A percentile compares a stretch with the other conserved stretches of the same genome.
These are phyloP conservation scores for Bolboschoenus planiculmis DNA, from an alignment of 176 grass and related monocot genomes.

Conservation along the genomic window DNA sequence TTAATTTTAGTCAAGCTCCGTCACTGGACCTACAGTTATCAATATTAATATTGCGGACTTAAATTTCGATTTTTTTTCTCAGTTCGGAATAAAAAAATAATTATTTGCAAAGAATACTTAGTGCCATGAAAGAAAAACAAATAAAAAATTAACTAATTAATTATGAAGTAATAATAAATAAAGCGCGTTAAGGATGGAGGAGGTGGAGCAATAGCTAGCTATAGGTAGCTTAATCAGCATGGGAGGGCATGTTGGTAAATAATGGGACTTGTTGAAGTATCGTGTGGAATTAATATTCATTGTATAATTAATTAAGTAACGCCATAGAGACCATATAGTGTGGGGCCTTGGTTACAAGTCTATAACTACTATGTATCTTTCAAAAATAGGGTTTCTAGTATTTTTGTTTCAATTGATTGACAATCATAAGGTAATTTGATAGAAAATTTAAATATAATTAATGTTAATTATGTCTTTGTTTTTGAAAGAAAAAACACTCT, in stretches of 20 bases:
- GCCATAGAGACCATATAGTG: background rate
- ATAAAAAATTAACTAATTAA: background rate
- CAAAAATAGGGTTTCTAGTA: too few species aligned
- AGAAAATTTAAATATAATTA: too few species aligned
- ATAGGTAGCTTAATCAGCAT: background rate
- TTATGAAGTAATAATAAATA: background rate
- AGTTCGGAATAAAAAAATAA: background rate
- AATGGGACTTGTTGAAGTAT: background rate
- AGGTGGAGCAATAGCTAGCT: background rate
- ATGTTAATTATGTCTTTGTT: too few species aligned
- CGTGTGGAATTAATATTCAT: background rate
- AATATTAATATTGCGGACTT: background rate
- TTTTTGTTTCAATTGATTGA: too few species aligned
- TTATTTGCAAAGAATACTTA: background rate
- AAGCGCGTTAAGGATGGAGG: background rate
- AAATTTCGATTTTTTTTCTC: background rate
- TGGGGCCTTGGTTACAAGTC: too few species aligned
- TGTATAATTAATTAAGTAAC: background rate
- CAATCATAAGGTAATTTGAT: too few species aligned
- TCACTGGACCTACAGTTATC: too few species aligned
- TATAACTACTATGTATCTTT: too few species aligned
- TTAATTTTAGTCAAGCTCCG: too few species aligned
- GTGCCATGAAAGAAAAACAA: background rate
- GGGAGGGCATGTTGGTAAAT: conserved; percentile 15
- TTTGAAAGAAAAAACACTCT: too few species aligned